phyloP scores from a whole-genome alignment of 331 rosid genomes.

The Malus hybrid region DNA sequence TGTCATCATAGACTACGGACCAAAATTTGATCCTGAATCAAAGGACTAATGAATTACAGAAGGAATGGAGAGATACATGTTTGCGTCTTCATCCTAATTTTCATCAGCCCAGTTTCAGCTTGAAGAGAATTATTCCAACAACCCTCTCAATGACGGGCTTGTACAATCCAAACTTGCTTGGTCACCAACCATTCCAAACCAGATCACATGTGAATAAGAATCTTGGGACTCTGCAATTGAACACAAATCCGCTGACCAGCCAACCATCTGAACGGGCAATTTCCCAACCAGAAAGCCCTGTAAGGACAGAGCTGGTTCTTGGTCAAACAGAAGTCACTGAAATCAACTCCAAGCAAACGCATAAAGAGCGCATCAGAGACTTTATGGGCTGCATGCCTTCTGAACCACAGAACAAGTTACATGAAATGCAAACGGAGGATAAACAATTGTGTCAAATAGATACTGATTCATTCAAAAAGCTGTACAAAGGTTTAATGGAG shows the following conservation, averaged over 20 bases:
- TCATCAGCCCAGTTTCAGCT: slow-evolving; percentile 49
- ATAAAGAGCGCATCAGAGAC: slow-evolving; percentile 52
- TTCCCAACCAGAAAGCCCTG: slow-evolving; percentile 46
- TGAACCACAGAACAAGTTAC: slow-evolving; percentile 51
- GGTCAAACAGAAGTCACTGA: slow-evolving; percentile 53
- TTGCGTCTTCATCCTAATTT: slow-evolving; percentile 66
- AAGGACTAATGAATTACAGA: slow-evolving; percentile 59
- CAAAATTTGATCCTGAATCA: slow-evolving; percentile 41
- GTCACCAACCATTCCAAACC: slow-evolving; percentile 48
- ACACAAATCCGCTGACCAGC: slow-evolving; percentile 28
- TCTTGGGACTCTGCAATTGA: slow-evolving; percentile 58
- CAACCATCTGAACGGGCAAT: slow-evolving; percentile 31
- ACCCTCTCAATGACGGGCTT: slow-evolving; percentile 44
- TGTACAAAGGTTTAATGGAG: slow-evolving; percentile 59
- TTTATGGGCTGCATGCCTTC: slow-evolving; percentile 60
- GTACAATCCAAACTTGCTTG: slow-evolving; percentile 39
- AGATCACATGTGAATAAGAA: slow-evolving; percentile 55
- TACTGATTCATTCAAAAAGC: slow-evolving; percentile 66
- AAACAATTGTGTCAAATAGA: slow-evolving; percentile 37
- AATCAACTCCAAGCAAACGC: slow-evolving; percentile 28
- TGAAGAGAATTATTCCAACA: slow-evolving; percentile 43
- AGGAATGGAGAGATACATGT: slow-evolving; percentile 76
- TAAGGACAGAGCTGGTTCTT: slow-evolving; percentile 68
- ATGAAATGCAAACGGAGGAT: slow-evolving; percentile 39
- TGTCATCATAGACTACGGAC: slow-evolving; percentile 28